Base-by-base conservation (phyloP, 2,329 filamentous ascomycete species). In the Pleoardoris graminearum region DNA sequence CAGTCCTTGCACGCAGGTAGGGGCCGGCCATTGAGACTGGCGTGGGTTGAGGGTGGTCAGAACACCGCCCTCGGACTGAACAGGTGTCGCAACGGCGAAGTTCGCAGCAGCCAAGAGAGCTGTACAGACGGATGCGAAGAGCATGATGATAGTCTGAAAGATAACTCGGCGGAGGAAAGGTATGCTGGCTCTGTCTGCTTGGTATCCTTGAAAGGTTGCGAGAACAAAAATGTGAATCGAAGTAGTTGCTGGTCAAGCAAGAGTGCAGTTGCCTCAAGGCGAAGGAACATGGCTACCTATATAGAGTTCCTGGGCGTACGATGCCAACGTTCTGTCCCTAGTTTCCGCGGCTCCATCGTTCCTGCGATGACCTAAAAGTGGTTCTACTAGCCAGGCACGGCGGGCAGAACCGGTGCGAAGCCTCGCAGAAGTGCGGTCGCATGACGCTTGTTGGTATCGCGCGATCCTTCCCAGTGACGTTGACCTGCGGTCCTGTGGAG, bases 101-200 rank as follows among this genome's bases (percentile, higher is more conserved):
- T 37, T 33, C 7, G 44, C 44, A 8, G 44, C 32, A 21, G 33
- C 44, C 12, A 47, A 25, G 16, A 47, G 22, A 37, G 33, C 22
- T 30, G 44, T 38, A 22, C 33, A 47, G 32, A 47, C 23, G n/a
- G 44, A 37, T n/a, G 22, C 21, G 32, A 47, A 47, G 44, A 38
- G 44, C 44, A 47, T 47, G 44, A 22, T 17, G 44, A 37, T 3
- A 21, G 14, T 38, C 4, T 37, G 22, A 12, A 36, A 14, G 11
- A n/a, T 5, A 3, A 16, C 23, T 37, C 8, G 16, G 22, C 29
- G 16, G 5, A 14, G 3, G 12, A 25, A 7, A 16, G 21, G 21
- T 25, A n/a, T n/a, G n/a, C n/a, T n/a, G n/a, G n/a, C 19, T n/a
- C 25, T 36, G 19, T 23, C 14, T 25, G 8, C n/a, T 36, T 16